These are phyloP conservation scores for Striga hermonthica DNA, from an alignment of 305 asterid genomes.

Conservation along the genomic window DNA sequence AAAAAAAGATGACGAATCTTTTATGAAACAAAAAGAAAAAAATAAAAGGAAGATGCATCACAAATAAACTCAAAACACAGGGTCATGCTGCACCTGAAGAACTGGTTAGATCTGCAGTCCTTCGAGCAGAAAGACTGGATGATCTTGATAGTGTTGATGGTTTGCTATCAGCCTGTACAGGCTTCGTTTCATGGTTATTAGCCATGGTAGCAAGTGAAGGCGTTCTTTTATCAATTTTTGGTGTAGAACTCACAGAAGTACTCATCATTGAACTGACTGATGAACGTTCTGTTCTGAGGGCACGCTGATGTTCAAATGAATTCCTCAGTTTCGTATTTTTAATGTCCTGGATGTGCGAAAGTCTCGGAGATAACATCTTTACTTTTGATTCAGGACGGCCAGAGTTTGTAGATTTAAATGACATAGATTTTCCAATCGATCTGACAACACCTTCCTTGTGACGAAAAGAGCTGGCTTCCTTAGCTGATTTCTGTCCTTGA, in stretches of 20 bases:
- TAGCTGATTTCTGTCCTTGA: constrained; percentile 65
- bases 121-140: constrained; percentile 55
- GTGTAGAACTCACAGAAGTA: constrained; percentile 38
- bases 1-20: neutral
- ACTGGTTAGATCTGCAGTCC: constrained; percentile 44
- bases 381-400: constrained; percentile 59
- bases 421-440: constrained; percentile 67
- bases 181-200: constrained; percentile 46
- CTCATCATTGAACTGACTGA: constrained; percentile 36
- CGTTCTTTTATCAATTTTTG: constrained; percentile 53
- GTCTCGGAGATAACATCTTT: constrained; percentile 72
- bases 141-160: constrained; percentile 48
- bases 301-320: constrained; percentile 60
- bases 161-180: constrained; percentile 48
- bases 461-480: constrained; percentile 50
- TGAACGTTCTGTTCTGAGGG: constrained; percentile 52
- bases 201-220: constrained; percentile 38
- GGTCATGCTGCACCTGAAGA: constrained; percentile 44
- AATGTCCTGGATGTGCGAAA: constrained; percentile 48
- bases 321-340: constrained; percentile 54
- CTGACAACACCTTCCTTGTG: constrained; percentile 52
- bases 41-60: constrained; percentile 1
- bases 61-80: constrained; percentile 29
- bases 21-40: constrained; percentile 14
- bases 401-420: constrained; percentile 58